Evolutionary conservation across 169 alveolate species (phyloP), one percentile per base, ranked within the genome.

Genomic region (Babesia gibsoni): DNA sequence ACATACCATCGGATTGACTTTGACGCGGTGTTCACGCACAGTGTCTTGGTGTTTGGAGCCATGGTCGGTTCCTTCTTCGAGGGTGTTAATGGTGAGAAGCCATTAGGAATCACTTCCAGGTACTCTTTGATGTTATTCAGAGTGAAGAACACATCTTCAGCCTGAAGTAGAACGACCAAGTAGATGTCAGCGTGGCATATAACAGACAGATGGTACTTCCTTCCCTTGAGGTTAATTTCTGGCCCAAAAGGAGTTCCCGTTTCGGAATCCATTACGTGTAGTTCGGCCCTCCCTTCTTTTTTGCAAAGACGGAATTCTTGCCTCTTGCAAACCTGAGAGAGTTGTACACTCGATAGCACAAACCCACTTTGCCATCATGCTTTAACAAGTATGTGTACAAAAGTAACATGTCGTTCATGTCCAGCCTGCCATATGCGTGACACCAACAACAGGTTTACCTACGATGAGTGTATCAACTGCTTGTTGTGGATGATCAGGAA

Each of bases 161-260:
- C 6, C n/a, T 61, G 45, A 2, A 61, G 39, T 23, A 61, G 72
- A 7, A 61, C 50, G 20, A 61, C 58, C 58, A 61, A 25, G 4
- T 7, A 12, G 10, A 61, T 32, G 25, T 9, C 56, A 16, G n/a
- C 59, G 18, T n/a, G 18, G 52, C 59, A 61, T 5, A 61, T n/a
- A 9, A 43, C 72, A 32, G 66, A 30, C 42, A 77, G 29, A 10
- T 57, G 36, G 68, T 77, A 77, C 30, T 33, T 37, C 0, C 23
- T 45, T 27, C 73, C 73, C 18, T 77, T 63, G 9, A 77, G 18
- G 57, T 56, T 61, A 20, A 77, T 41, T 29, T 42, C 48, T 14
- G 86, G 86, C n/a, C 81, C 63, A 52, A 66, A 77, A 36, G 72
- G 52, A 9, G 32, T 18, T 9, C 66, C 86, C 4, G 61, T 67